Percentiles rank a stretch among this genome's conserved stretches.
These are phyloP conservation scores for Cystofilobasidium ferigula DNA, from an alignment of 768 basidiomycete species.

Conservation along the genomic window DNA sequence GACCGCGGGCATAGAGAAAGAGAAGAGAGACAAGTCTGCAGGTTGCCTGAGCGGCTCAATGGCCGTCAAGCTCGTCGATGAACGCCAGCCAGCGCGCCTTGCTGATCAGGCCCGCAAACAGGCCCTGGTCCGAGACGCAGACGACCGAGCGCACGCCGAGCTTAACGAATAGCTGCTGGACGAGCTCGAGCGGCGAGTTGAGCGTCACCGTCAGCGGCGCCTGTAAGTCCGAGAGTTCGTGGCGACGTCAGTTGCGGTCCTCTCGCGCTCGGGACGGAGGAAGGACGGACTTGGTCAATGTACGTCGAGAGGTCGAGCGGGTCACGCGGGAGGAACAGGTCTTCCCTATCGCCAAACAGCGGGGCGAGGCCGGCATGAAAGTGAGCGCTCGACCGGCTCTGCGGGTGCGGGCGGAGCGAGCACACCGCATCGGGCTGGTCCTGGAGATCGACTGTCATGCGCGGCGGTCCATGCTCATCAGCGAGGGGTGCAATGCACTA, in stretches of 20 bases:
- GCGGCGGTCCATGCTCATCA: too few species aligned
- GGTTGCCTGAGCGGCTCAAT: not conserved
- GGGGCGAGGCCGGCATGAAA: not conserved
- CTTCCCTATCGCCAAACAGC: not conserved
- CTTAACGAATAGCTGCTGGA: constrained; percentile 89
- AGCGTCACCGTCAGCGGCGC: constrained; percentile 76
- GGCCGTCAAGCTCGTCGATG: constrained; percentile 38
- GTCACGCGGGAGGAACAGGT: constrained; percentile 38
- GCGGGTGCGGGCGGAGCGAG: constrained; percentile 44
- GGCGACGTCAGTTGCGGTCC: not conserved
- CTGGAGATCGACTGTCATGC: constrained; percentile 40
- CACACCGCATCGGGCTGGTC: constrained; percentile 58
- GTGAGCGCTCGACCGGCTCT: not conserved
- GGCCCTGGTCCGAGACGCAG: constrained; percentile 67
- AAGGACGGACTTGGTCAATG: constrained; percentile 66
- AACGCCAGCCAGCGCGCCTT: constrained; percentile 92
- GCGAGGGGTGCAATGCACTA: not conserved
- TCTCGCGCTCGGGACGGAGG: not conserved
- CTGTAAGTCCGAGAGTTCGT: constrained; percentile 37
- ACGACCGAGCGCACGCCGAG: constrained; percentile 84
- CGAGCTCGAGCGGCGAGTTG: constrained; percentile 77
- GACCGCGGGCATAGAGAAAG: too few species aligned
- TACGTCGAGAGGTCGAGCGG: constrained; percentile 73
- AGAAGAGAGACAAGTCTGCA: not conserved
- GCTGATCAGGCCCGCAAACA: constrained; percentile 81